Evolutionary conservation across 371 early-diverging fungal genomes (phyloP), one percentile per base, ranked within the genome.

Genomic region (Mucor irregularis): DNA sequence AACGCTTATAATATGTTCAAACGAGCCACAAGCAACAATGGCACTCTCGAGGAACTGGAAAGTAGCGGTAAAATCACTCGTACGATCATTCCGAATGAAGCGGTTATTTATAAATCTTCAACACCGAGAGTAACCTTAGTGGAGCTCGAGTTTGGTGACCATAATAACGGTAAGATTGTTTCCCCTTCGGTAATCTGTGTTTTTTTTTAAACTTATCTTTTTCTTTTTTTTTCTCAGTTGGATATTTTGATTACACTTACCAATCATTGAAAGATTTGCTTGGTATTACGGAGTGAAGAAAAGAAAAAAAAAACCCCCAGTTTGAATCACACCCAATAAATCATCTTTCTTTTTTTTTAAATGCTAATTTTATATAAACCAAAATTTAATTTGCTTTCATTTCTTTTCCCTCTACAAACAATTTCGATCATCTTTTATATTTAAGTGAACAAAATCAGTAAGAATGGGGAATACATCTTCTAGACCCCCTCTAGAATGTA

Each of bases 1-100:
- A 59, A 78, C 45, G 71, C 78, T 7, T 68, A 68, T 13, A 49
- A 63, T 25, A 56, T 78, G 24, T 78, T 78, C 48, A 62, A 70
- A 60, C 54, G 66, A n/a, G 69, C 71, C 3, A 5, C n/a, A 21
- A 25, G 30, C 6, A 35, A 43, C 7, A 19, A 34, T n/a, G 37
- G 26, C 6, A 22, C 37, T 16, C 58, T 68, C 30, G 49, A 54
- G 5, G 34, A 39, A 17, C 35, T 67, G 35, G 48, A 48, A 16
- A 33, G 17, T 2, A 19, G 17, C n/a, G 24, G 40, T 14, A n/a
- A 30, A 5, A 28, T 42, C 1, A 40, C 26, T 8, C 47, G 40
- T 21, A 31, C 31, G 9, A 40, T 34, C 4, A 51, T 78, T 29
- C 51, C 64, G 11, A 61, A 68, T 24, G 78, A 78, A 55, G 78